These are phyloP conservation scores for Isabelozyma heimii DNA, from an alignment of 805 yeast genomes.

Conservation along the genomic window DNA sequence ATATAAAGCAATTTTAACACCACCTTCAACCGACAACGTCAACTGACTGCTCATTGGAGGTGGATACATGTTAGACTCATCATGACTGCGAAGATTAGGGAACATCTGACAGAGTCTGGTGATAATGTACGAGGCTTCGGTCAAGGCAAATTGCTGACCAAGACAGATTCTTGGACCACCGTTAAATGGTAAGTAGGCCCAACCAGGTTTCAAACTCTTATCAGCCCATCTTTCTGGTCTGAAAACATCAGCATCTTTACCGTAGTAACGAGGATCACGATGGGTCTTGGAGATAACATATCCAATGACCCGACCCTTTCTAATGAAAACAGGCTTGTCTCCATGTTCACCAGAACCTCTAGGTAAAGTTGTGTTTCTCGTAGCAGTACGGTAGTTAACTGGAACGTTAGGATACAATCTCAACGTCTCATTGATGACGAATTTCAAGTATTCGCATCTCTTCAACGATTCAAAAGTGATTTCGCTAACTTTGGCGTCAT, in stretches of 20 bases:
- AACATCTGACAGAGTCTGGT: slow-evolving; percentile 31
- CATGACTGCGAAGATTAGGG: slow-evolving; percentile 14
- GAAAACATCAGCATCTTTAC: slow-evolving; percentile 43
- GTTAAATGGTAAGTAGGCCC: slow-evolving; percentile 53
- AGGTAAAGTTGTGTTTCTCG: slow-evolving; percentile 20
- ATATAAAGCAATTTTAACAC: slow-evolving; percentile 9
- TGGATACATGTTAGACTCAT: slow-evolving; percentile 7
- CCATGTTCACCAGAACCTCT: slow-evolving; percentile 21
- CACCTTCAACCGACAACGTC: slow-evolving; percentile 12
- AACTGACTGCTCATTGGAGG: slow-evolving; percentile 14
- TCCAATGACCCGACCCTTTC: slow-evolving; percentile 8
- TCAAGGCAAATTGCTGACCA: slow-evolving; percentile 56
- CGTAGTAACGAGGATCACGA: slow-evolving; percentile 27
- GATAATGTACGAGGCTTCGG: slow-evolving; percentile 47
- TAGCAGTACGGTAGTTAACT: slow-evolving; percentile 17
- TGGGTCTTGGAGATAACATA: slow-evolving; percentile 11
- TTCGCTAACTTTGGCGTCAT: slow-evolving; percentile 22
- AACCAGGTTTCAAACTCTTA: slow-evolving; percentile 30
- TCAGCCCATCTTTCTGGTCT: slow-evolving; percentile 50
- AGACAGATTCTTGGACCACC: slow-evolving; percentile 57
- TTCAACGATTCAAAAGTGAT: slow-evolving; percentile 38
- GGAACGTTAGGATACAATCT: slow-evolving; percentile 35
- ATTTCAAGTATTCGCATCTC: slow-evolving; percentile 37
- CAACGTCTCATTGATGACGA: slow-evolving; percentile 32
- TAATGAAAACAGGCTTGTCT: slow-evolving; percentile 6